A percentile compares a stretch with the other conserved stretches of the same genome.
Evolutionary conservation across 257 asterid species (phyloP).

Genomic region (Coffea canephora): DNA sequence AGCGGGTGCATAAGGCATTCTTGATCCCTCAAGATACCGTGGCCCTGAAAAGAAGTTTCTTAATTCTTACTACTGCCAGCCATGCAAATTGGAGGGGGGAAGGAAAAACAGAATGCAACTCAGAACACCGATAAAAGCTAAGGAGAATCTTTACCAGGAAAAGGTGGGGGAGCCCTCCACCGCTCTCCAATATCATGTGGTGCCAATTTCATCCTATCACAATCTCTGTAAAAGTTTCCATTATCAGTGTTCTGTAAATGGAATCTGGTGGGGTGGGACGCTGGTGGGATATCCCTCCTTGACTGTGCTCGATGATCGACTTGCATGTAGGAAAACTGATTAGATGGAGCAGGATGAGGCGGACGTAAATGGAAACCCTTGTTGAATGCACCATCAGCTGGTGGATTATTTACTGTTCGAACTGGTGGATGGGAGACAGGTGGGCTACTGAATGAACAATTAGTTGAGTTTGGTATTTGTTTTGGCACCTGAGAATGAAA

Average conservation of each 20-base stretch:
- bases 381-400: constrained; percentile 42
- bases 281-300: constrained; percentile 51
- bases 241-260: constrained; percentile 53
- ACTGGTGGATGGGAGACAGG: constrained; percentile 38
- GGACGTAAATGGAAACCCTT: constrained; percentile 76
- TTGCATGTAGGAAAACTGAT: constrained; percentile 81
- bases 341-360: constrained; percentile 88
- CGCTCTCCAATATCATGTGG: constrained; percentile 54
- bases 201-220: constrained; percentile 46
- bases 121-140: background rate
- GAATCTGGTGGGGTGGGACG: constrained; percentile 55
- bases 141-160: constrained; percentile 42
- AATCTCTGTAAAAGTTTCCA: constrained; percentile 54
- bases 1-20: constrained; percentile 48
- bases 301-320: constrained; percentile 48
- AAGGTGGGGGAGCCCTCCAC: constrained; percentile 69
- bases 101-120: background rate
- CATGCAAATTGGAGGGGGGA: background rate
- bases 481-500: constrained; percentile 45
- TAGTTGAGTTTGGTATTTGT: constrained; percentile 37
- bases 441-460: constrained; percentile 41
- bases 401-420: constrained; percentile 42
- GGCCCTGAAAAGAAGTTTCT: constrained; percentile 46
- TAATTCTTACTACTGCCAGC: background rate
- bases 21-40: constrained; percentile 56